Percentiles rank a stretch among this genome's conserved stretches.
Evolutionary conservation across 1,284 basidiomycete genomes (phyloP).

Genomic region (Pterulicium gracile): DNA sequence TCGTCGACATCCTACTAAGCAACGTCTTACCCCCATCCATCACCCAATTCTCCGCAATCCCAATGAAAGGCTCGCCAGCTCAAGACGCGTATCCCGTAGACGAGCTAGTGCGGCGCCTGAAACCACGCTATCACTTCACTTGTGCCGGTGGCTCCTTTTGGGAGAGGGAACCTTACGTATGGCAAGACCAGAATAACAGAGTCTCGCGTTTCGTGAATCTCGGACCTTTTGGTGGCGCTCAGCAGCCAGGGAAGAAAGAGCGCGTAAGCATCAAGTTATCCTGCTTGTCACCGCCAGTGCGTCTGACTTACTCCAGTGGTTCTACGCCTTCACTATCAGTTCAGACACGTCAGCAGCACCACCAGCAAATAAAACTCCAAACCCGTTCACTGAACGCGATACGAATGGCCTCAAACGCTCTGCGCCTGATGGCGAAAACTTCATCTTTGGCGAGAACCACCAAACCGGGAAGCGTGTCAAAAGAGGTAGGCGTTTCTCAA

Average conservation of each 20-base stretch:
- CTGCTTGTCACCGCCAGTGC: conserved; percentile 2
- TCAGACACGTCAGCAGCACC: conserved; percentile 28
- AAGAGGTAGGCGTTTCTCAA: conserved; percentile 28
- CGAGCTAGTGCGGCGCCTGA: conserved; percentile 52
- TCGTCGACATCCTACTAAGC: conserved; percentile 78
- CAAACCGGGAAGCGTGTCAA: conserved; percentile 45
- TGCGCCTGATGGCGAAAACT: conserved; percentile 42
- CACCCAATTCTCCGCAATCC: conserved; percentile 47
- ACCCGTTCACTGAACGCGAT: conserved; percentile 50
- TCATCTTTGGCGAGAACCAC: conserved; percentile 52
- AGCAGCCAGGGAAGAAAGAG: conserved; percentile 62
- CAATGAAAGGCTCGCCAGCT: conserved; percentile 35
- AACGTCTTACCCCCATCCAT: conserved; percentile 70
- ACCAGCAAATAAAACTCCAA: conserved; percentile 62
- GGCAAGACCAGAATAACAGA: conserved; percentile 63
- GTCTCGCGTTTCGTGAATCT: conserved; percentile 75
- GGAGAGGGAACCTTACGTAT: conserved; percentile 86
- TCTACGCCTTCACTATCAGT: conserved; percentile 66
- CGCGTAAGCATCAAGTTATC: conserved; percentile 39
- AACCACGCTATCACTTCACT: conserved; percentile 74
- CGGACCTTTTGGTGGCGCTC: conserved; percentile 72
- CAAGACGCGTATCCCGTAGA: conserved; percentile 49
- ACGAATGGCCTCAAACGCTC: conserved; percentile 39
- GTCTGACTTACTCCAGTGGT: conserved; percentile 39
- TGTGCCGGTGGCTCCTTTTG: conserved; percentile 67